Evolutionary conservation across 2,329 filamentous ascomycete species (phyloP).

Genomic region (Beauveria scarabaeidicola): DNA sequence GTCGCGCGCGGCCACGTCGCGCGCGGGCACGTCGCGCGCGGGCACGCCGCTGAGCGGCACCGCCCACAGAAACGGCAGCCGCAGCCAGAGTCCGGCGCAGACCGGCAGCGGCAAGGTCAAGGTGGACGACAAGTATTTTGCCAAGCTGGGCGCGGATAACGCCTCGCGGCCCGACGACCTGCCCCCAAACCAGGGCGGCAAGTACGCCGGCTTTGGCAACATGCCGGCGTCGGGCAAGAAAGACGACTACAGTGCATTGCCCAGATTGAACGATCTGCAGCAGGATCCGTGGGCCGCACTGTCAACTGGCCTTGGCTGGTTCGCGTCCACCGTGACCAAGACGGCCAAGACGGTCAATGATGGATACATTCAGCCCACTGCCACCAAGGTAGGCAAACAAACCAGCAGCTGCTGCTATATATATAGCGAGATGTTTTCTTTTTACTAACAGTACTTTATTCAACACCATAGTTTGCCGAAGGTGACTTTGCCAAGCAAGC

Average conservation of each 20-base stretch:
- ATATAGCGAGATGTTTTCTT: background rate
- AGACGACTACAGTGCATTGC: constrained; percentile 39
- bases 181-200: constrained; percentile 84
- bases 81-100: constrained; percentile 30
- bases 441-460: background rate
- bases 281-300: constrained; percentile 82
- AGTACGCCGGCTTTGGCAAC: constrained; percentile 86
- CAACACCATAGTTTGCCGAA: constrained; percentile 57
- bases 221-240: constrained; percentile 48
- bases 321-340: constrained; percentile 78
- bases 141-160: constrained; percentile 75
- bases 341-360: constrained; percentile 88
- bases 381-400: constrained; percentile 58
- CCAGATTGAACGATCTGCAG: constrained; percentile 79
- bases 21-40: constrained; percentile 25
- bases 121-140: constrained; percentile 84
- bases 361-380: constrained; percentile 84
- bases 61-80: constrained; percentile 31
- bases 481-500: constrained; percentile 66
- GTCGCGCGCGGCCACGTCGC: constrained; percentile 27
- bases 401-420: too few species aligned
- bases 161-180: constrained; percentile 63
- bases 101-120: constrained; percentile 43
- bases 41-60: constrained; percentile 33
- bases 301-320: constrained; percentile 91